Evolutionary conservation across 192 early-diverging fungal species (phyloP).

Genomic region (Rhizoclosmatium globosum): DNA sequence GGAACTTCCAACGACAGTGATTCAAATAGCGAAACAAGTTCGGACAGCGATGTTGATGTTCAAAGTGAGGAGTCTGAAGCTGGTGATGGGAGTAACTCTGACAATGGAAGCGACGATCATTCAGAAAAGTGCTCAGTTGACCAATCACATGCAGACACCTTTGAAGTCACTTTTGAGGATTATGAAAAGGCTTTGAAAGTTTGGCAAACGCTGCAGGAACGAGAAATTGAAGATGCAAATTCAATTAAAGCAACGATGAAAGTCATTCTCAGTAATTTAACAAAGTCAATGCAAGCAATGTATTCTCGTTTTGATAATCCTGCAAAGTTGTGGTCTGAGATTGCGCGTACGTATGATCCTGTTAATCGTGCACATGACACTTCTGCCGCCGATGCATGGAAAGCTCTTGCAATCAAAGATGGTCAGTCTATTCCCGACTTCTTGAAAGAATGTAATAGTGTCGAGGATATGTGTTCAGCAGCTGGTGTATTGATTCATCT

Average conservation of each 20-base stretch:
- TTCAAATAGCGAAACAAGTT: no score
- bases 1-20: not conserved
- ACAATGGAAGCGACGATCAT: not conserved
- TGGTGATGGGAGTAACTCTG: not conserved
- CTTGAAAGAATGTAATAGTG: not conserved
- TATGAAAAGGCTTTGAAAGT: not conserved
- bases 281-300: not conserved
- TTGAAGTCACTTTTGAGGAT: not conserved
- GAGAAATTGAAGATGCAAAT: not conserved
- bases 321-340: not conserved
- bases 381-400: not conserved
- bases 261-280: not conserved
- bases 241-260: not conserved
- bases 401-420: not conserved
- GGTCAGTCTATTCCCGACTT: not conserved
- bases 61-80: not conserved
- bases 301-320: not conserved
- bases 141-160: no score
- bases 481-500: not conserved
- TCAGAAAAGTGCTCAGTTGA: not conserved
- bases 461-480: not conserved
- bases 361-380: not conserved
- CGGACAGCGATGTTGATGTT: not conserved
- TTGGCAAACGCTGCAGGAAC: not conserved
- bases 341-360: not conserved